Evolutionary conservation across 176 grass and related monocot genomes (phyloP), one percentile per base, ranked within the genome.

Genomic region (Microstegium vimineum): DNA sequence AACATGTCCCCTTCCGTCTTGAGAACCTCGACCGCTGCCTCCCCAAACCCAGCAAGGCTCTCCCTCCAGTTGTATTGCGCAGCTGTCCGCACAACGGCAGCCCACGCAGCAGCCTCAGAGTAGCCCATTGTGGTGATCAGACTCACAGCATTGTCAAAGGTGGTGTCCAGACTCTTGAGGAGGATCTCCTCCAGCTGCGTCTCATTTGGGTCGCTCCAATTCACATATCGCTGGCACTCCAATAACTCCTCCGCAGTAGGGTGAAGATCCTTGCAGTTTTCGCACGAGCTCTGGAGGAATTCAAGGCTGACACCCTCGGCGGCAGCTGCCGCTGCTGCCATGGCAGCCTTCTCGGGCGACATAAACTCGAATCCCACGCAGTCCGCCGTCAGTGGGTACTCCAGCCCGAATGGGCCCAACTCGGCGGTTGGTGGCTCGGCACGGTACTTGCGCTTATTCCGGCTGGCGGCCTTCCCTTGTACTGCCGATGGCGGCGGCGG

Each of bases 391-490:
- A 76, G 61, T 15, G 89, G 82, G 36, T 94, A 90, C 73, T 92
- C 90, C 62, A 81, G 71, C 6, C 73, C 81, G 5, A 87, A 82
- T 16, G 85, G 47, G 25, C 57, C 84, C 17, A 87, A 68, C 74
- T 99, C 91, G 6, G 91, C 49, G 18, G 86, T 79, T 12, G 83
- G 91, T 38, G 89, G 89, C 66, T 99, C 97, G 6, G 91, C 91
- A 0, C 91, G 91, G 56, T 87, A 99, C 71, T 99, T 99, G 43
- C 97, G 84, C 89, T 99, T 99, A 84, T 99, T 99, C 83, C 93
- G 81, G 77, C 87, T 95, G 66, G 74, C 59, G 8, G 89, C 86
- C 73, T 83, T 93, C 81, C 94, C 95, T 61, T 94, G 92, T 43
- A 62, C 14, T 10, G 67, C 79, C 49, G 68, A 86, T 49, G 88